Conservation (phyloP, 108 stramenopile species). For the Poteriospumella lacustris region DNA sequence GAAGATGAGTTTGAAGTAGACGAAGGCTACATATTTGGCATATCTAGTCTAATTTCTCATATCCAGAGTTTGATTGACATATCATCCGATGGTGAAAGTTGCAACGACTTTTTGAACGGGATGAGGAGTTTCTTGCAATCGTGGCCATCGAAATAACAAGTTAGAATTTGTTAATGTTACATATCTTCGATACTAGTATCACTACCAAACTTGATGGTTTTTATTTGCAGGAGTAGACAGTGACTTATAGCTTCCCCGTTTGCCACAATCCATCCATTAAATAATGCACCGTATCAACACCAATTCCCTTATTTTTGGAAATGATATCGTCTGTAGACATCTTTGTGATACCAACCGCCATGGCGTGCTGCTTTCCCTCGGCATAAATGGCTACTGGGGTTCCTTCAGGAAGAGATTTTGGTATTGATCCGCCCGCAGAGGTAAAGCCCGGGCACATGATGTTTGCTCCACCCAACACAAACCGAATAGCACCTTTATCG, state of each 20-base stretch:
- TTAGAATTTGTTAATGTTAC: not conserved
- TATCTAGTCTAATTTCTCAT: not conserved
- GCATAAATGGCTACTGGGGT: conserved; percentile 75
- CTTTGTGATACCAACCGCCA: conserved; percentile 81
- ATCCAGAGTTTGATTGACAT: not conserved
- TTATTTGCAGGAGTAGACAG: not conserved
- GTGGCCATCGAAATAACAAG: no score
- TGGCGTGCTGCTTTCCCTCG: conserved; percentile 72
- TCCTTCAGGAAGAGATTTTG: conserved; percentile 62
- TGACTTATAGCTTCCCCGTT: not conserved
- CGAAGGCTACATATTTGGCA: conserved; percentile 4
- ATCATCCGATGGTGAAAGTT: not conserved
- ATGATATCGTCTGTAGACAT: conserved; percentile 73
- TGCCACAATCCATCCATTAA: conserved; percentile 74
- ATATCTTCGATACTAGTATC: not conserved
- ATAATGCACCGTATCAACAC: conserved; percentile 78
- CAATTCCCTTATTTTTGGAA: conserved; percentile 82
- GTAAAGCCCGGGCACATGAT: conserved; percentile 96
- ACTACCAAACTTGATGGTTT: not conserved
- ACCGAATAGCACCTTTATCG: conserved; percentile 84
- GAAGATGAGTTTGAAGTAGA: not conserved
- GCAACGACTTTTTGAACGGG: not conserved
- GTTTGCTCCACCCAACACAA: conserved; percentile 87
- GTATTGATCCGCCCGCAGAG: conserved; percentile 71
- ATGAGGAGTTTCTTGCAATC: no score